These are phyloP conservation scores for Suhomyces yuchorum DNA, from an alignment of 1,139 yeast species.

Conservation along the genomic window DNA sequence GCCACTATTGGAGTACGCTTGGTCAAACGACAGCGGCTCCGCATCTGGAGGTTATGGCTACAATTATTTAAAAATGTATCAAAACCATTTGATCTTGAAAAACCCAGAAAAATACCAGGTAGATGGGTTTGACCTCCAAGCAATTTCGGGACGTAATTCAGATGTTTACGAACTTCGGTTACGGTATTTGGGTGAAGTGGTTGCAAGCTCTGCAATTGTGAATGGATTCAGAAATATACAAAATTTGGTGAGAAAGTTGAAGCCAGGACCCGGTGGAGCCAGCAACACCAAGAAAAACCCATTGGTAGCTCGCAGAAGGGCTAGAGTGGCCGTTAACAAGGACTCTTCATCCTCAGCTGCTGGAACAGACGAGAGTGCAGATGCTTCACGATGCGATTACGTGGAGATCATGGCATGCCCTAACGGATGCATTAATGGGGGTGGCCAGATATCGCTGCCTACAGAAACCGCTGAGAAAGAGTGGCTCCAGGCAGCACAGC, in stretches of 20 bases:
- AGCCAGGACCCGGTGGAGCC: constrained; percentile 35
- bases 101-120: constrained; percentile 19
- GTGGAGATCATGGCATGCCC: constrained; percentile 99
- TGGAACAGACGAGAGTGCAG: constrained; percentile 43
- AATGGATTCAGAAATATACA: constrained; percentile 95
- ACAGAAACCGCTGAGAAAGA: constrained; percentile 36
- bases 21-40: constrained; percentile 80
- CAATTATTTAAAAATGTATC: constrained; percentile 52
- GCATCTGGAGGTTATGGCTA: constrained; percentile 87
- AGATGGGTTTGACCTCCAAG: constrained; percentile 25
- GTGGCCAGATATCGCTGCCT: constrained; percentile 78
- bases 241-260: constrained; percentile 81
- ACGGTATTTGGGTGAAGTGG: constrained; percentile 29
- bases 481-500: constrained; percentile 42
- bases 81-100: constrained; percentile 26
- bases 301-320: constrained; percentile 45
- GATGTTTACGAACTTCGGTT: constrained; percentile 76
- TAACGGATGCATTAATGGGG: constrained; percentile 96
- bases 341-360: constrained; percentile 20
- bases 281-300: constrained; percentile 34
- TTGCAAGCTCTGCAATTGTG: constrained; percentile 74
- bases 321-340: constrained; percentile 27
- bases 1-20: constrained; percentile 59
- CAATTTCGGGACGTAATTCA: constrained; percentile 65
- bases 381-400: constrained; percentile 72